Evolutionary conservation across 1,139 yeast species (phyloP).

Genomic region (Yamadazyma buinensis): DNA sequence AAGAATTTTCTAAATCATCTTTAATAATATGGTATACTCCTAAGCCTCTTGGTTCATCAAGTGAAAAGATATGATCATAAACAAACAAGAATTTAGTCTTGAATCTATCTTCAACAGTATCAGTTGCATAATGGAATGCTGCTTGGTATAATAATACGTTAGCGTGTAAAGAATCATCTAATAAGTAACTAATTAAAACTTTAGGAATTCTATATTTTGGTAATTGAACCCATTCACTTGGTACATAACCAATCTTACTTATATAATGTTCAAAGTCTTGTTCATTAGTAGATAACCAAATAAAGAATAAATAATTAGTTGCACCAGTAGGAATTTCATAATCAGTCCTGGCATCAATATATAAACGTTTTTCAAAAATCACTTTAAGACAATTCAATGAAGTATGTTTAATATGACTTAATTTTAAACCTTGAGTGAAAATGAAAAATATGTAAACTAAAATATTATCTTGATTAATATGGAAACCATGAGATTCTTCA

Average conservation of each 20-base stretch:
- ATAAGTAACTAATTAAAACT: constrained; percentile 46
- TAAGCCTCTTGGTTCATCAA: constrained; percentile 35
- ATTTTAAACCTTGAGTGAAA: constrained; percentile 59
- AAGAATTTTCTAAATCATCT: constrained; percentile 34
- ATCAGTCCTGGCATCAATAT: constrained; percentile 4
- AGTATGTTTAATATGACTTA: constrained; percentile 57
- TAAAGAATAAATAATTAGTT: constrained; percentile 49
- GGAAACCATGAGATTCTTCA: constrained; percentile 44
- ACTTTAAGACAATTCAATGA: constrained; percentile 51
- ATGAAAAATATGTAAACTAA: constrained; percentile 52
- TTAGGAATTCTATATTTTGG: constrained; percentile 44
- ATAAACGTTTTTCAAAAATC: constrained; percentile 46
- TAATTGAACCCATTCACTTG: constrained; percentile 20
- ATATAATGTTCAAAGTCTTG: constrained; percentile 44
- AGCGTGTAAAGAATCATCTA: constrained; percentile 38
- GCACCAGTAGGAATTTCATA: constrained; percentile 12
- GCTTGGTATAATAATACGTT: constrained; percentile 49
- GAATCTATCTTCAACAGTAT: constrained; percentile 40
- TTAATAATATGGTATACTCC: constrained; percentile 44
- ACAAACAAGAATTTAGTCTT: constrained; percentile 53
- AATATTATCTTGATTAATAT: constrained; percentile 45
- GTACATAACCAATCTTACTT: constrained; percentile 41
- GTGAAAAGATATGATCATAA: constrained; percentile 38
- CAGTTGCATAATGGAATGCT: constrained; percentile 42
- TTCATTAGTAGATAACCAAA: constrained; percentile 51